These are phyloP conservation scores for Canavalia gladiata DNA, from an alignment of 306 rosid genomes.

Conservation along the genomic window DNA sequence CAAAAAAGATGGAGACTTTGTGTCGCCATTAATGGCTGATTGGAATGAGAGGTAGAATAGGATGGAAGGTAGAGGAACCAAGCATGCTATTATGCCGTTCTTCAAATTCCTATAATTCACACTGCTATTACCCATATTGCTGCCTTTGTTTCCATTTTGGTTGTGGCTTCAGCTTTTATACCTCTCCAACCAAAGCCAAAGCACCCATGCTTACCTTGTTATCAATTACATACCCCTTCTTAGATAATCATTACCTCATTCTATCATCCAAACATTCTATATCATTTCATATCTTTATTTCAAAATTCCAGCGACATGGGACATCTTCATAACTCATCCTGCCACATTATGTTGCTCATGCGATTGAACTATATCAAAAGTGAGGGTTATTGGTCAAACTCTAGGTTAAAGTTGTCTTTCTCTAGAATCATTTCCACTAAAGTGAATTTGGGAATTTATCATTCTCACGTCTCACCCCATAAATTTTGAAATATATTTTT, in stretches of 20 bases:
- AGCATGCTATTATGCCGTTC: constrained; percentile 67
- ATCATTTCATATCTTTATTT: not conserved
- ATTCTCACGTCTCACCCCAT: too few species aligned
- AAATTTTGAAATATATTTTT: too few species aligned
- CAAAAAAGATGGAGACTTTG: constrained; percentile 31
- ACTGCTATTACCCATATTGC: constrained; percentile 51
- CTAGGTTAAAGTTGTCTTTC: not conserved
- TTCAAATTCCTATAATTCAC: constrained; percentile 56
- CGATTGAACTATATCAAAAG: not conserved
- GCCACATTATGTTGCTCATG: not conserved
- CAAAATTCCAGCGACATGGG: not conserved
- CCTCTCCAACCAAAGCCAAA: not conserved
- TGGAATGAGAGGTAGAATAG: constrained; percentile 74
- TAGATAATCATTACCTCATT: constrained; percentile 33
- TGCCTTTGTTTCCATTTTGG: not conserved
- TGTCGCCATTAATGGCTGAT: not conserved
- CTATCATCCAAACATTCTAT: constrained; percentile 20
- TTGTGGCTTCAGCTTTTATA: constrained; percentile 41
- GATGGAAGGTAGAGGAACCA: constrained; percentile 82
- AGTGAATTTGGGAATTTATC: too few species aligned
- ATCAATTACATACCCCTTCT: not conserved
- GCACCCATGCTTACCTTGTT: constrained; percentile 26
- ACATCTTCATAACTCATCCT: not conserved
- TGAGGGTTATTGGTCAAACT: not conserved
- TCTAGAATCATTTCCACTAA: too few species aligned